phyloP scores from a whole-genome alignment of 2,329 filamentous ascomycete genomes.

The Venturiaceae sp. region DNA sequence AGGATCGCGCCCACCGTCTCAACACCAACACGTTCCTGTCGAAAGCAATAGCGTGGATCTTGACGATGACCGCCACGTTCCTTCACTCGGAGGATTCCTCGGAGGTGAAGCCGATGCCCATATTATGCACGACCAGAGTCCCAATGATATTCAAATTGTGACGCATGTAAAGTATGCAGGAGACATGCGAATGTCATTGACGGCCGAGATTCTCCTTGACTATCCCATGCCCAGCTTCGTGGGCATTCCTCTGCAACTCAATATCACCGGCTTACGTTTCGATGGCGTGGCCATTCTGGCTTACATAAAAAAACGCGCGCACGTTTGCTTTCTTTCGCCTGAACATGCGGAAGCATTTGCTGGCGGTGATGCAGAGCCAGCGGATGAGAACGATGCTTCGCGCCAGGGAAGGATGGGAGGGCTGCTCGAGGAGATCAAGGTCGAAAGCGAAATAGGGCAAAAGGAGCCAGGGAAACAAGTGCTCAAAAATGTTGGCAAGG shows the following conservation, averaged over 20 bases:
- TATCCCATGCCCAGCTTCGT: constrained; percentile 99
- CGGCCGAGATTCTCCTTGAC: constrained; percentile 89
- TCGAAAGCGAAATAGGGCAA: constrained; percentile 96
- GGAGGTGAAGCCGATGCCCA: not conserved
- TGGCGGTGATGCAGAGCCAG: constrained; percentile 31
- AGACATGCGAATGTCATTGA: constrained; percentile 77
- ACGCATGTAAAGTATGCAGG: constrained; percentile 85
- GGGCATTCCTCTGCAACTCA: constrained; percentile 85
- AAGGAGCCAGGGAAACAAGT: constrained; percentile 88
- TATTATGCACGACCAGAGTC: constrained; percentile 57
- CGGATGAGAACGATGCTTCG: constrained; percentile 17
- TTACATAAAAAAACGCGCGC: constrained; percentile 77
- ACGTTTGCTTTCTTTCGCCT: constrained; percentile 89
- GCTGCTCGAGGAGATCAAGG: constrained; percentile 81
- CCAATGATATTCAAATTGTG: constrained; percentile 86
- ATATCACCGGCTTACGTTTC: constrained; percentile 90
- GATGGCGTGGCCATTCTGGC: constrained; percentile 90
- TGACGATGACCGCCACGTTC: constrained; percentile 1
- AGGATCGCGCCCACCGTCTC: constrained; percentile 33
- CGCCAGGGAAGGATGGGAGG: constrained; percentile 49
- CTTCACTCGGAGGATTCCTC: not conserved
- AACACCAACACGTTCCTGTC: constrained; percentile 23
- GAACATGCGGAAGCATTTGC: constrained; percentile 72
- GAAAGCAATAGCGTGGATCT: not conserved
- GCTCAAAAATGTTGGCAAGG: constrained; percentile 96